Evolutionary conservation across 805 yeast genomes (phyloP).

Genomic region (Clavispora phyllophila): DNA sequence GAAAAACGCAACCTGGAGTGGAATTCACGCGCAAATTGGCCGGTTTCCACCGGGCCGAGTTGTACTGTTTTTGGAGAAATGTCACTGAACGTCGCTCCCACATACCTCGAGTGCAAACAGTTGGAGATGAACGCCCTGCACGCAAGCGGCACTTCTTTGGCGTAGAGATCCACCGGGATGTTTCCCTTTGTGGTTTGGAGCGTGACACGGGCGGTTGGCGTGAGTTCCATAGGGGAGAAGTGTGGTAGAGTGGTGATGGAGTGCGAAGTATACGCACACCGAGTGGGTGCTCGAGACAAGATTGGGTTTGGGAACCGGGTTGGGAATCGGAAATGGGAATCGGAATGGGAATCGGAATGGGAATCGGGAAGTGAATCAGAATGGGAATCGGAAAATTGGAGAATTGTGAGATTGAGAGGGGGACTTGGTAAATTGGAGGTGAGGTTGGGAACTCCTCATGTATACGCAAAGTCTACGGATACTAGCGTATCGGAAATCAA

Average conservation of each 20-base stretch:
- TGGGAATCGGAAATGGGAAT: no score
- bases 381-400: no score
- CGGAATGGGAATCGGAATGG: no score
- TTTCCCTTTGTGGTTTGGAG: constrained; percentile 55
- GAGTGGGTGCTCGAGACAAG: background rate
- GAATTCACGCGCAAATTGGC: constrained; percentile 32
- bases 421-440: no score
- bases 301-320: background rate
- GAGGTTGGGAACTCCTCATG: no score
- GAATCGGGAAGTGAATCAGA: no score
- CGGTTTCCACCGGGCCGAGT: constrained; percentile 4
- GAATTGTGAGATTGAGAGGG: no score
- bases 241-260: no score
- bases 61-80: constrained; percentile 3
- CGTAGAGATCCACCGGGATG: constrained; percentile 60
- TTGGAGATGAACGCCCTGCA: constrained; percentile 44
- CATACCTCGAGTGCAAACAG: constrained; percentile 41
- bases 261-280: background rate
- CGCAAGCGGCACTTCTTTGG: constrained; percentile 56
- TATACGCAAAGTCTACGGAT: no score
- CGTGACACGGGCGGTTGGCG: constrained; percentile 54
- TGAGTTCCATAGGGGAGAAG: constrained; percentile 38
- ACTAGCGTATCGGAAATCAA: no score
- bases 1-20: constrained; percentile 48
- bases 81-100: constrained; percentile 35